These are phyloP conservation scores for Microthlaspi erraticum DNA, from an alignment of 345 rosid species.

Conservation along the genomic window DNA sequence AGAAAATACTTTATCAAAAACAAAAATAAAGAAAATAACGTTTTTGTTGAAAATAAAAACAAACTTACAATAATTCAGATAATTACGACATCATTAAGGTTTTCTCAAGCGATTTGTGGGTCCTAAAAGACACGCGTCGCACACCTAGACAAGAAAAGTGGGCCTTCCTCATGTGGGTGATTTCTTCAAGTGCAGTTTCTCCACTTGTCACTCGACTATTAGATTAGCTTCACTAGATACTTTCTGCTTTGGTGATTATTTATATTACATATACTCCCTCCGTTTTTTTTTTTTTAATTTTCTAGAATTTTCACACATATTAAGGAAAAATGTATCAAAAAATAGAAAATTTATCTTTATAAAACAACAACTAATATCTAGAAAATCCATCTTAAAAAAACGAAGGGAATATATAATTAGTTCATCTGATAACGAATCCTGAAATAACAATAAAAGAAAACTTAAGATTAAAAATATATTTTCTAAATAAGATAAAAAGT, in stretches of 20 bases:
- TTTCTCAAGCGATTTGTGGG: conserved; percentile 9
- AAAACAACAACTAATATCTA: no score
- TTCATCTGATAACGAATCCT: conserved; percentile 3
- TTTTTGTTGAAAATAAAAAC: neutral
- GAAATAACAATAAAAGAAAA: neutral
- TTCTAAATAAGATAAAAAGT: no score
- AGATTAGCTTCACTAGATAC: conserved; percentile 23
- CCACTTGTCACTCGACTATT: conserved; percentile 34
- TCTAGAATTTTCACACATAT: no score
- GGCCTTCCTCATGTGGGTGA: conserved; percentile 32
- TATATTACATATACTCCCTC: no score
- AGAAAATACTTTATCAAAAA: neutral
- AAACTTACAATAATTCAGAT: conserved; percentile 6
- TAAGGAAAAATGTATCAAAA: no score
- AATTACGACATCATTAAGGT: conserved; percentile 24
- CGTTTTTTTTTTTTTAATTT: no score
- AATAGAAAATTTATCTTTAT: no score
- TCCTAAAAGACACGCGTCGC: conserved; percentile 21
- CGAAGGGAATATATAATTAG: neutral
- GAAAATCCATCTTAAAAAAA: no score
- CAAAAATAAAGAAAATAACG: neutral
- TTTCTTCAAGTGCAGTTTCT: conserved; percentile 16
- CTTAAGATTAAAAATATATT: no score
- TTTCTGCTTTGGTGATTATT: conserved; percentile 24
- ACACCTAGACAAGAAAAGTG: conserved; percentile 1